phyloP scores from a whole-genome alignment of 352 stramenopile species.

The Globisporangium radiosum region DNA sequence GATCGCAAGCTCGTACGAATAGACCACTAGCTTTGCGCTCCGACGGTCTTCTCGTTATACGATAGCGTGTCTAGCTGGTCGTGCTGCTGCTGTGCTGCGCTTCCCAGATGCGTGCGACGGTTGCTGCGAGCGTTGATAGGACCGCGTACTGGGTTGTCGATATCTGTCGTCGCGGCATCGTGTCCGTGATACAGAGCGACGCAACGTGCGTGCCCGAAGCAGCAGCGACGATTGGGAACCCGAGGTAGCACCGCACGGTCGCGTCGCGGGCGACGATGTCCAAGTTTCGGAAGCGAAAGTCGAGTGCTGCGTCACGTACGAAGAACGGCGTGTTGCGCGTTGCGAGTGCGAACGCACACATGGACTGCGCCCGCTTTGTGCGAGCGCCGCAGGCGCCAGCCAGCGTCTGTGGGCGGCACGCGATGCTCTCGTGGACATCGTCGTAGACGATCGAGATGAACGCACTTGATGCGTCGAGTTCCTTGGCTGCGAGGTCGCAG shows the following conservation, averaged over 20 bases:
- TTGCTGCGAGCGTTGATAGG: conserved; percentile 33
- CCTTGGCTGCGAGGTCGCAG: conserved; percentile 44
- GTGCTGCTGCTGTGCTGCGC: neutral
- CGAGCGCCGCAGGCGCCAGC: conserved; percentile 6
- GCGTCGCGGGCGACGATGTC: conserved; percentile 20
- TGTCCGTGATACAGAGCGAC: conserved; percentile 39
- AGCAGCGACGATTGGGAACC: conserved; percentile 25
- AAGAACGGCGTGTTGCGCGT: conserved; percentile 29
- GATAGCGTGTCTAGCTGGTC: too few species aligned
- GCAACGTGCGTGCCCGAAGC: conserved; percentile 20
- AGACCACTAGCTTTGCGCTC: too few species aligned
- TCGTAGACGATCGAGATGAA: conserved; percentile 31
- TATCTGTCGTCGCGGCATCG: conserved; percentile 33
- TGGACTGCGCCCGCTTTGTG: conserved; percentile 21
- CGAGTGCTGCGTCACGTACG: conserved; percentile 32
- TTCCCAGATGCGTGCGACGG: conserved; percentile 12
- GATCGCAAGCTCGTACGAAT: too few species aligned
- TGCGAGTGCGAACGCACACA: conserved; percentile 32
- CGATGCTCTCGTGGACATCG: conserved; percentile 23
- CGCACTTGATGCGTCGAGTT: conserved; percentile 28
- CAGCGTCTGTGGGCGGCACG: conserved; percentile 3
- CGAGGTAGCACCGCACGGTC: conserved; percentile 37
- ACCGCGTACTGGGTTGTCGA: conserved; percentile 61
- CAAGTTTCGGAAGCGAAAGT: conserved; percentile 53
- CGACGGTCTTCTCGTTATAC: too few species aligned